Evolutionary conservation across 2,329 filamentous ascomycete species (phyloP), one percentile per base, ranked within the genome.

Genomic region (Sporothrix mexicana): DNA sequence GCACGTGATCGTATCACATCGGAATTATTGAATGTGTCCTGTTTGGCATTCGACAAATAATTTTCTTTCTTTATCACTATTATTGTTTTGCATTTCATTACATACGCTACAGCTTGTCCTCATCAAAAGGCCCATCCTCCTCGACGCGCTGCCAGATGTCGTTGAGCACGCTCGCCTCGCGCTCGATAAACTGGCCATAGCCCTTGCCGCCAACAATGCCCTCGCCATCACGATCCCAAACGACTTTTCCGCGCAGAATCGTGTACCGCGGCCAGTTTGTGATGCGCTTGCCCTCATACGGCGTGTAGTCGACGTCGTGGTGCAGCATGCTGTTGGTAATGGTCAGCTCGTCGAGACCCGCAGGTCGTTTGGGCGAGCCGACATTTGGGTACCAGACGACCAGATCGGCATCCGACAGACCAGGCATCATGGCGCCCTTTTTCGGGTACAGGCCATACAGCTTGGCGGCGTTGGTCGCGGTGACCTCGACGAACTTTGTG

Each of bases 211-310:
- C 86, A 10, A 87, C 76, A 53, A 87, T 62, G 0, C 87, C 87
- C 1, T 82, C 86, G n/a, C 82, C 80, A 15, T 87, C 86, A 51
- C 83, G 82, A 75, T 88, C 86, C 87, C 86, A 91, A 0, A 90
- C 85, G 0, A 91, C 83, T 74, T 86, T 79, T 0, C 89, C 89
- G 72, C 89, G 80, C 57, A 91, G 75, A 8, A 91, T 81, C 0
- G 88, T 90, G 77, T 87, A 90, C 23, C 88, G 82, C 12, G 88
- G 88, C 88, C 89, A 91, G 73, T 91, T 88, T 41, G 82, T 83
- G 55, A 91, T 77, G n/a, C 77, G 80, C 67, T 82, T 83, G 0
- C 88, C 88, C 77, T 91, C 88, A 76, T 87, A 91, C 0, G 88
- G 88, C 9, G 88, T 90, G 76, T 91, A 90, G 76, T 91, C 88